Conservation (phyloP, 768 basidiomycete species). For the Butyriboletus loyo region DNA sequence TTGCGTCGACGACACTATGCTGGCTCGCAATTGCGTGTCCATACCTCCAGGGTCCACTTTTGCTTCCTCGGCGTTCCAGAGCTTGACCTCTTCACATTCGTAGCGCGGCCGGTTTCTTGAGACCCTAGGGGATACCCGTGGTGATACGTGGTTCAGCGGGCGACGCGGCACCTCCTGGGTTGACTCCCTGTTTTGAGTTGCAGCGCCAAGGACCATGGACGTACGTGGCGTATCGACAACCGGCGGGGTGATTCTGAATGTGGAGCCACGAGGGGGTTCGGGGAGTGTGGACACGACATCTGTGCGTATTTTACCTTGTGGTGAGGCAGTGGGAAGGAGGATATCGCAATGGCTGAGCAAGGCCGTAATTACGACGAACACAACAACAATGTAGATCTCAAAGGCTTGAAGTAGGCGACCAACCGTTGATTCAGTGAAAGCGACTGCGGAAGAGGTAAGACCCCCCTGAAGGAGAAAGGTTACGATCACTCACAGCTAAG, state of each 20-base stretch:
- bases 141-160: slow-evolving; percentile 33
- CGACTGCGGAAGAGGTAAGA: slow-evolving; percentile 40
- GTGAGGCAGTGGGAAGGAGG: not conserved
- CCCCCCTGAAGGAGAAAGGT: not conserved
- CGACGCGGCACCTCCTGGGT: slow-evolving; percentile 12
- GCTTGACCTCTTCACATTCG: slow-evolving; percentile 28
- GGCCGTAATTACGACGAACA: slow-evolving; percentile 53
- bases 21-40: not conserved
- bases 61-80: slow-evolving; percentile 36
- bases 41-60: slow-evolving; percentile 5
- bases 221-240: slow-evolving; percentile 25
- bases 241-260: slow-evolving; percentile 24
- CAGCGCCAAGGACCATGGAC: slow-evolving; percentile 12
- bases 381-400: slow-evolving; percentile 58
- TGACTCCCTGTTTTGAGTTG: slow-evolving; percentile 4
- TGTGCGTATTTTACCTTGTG: not conserved
- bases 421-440: slow-evolving; percentile 64
- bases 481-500: slow-evolving; percentile 48
- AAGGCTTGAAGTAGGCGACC: slow-evolving; percentile 67
- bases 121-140: slow-evolving; percentile 36
- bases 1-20: slow-evolving; percentile 4
- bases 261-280: slow-evolving; percentile 24
- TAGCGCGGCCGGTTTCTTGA: slow-evolving; percentile 24
- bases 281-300: slow-evolving; percentile 19
- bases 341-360: slow-evolving; percentile 28